phyloP scores from a whole-genome alignment of 768 basidiomycete genomes.

The Leccinellum luteum region DNA sequence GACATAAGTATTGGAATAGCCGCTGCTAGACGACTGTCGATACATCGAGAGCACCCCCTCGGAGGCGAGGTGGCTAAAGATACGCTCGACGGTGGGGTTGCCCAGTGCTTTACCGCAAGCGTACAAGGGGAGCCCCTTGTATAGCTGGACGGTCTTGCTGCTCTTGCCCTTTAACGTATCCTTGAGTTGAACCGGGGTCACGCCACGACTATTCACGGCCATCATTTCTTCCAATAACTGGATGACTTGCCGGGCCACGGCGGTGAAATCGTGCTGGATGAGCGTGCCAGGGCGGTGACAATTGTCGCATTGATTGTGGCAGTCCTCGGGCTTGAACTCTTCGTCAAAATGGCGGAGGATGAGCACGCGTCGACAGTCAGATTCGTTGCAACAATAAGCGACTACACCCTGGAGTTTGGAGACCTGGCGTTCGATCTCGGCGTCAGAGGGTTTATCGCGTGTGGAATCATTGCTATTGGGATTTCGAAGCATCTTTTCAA shows the following conservation, averaged over 20 bases:
- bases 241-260: slow-evolving; percentile 53
- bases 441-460: slow-evolving; percentile 29
- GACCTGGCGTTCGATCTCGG: slow-evolving; percentile 70
- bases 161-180: slow-evolving; percentile 68
- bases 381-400: slow-evolving; percentile 76
- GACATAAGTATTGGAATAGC: slow-evolving; percentile 53
- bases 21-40: slow-evolving; percentile 43
- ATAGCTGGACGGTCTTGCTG: slow-evolving; percentile 38
- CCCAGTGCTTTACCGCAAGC: slow-evolving; percentile 53
- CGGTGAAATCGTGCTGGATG: slow-evolving; percentile 58
- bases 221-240: slow-evolving; percentile 51
- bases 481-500: slow-evolving; percentile 61
- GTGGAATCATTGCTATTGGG: slow-evolving; percentile 39
- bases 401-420: slow-evolving; percentile 69
- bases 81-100: slow-evolving; percentile 57
- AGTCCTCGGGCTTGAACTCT: slow-evolving; percentile 63
- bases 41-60: slow-evolving; percentile 48
- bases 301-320: slow-evolving; percentile 78
- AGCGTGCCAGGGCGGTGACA: slow-evolving; percentile 55
- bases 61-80: slow-evolving; percentile 56
- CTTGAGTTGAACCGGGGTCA: slow-evolving; percentile 60
- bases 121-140: slow-evolving; percentile 47
- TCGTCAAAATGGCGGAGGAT: slow-evolving; percentile 91
- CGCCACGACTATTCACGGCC: slow-evolving; percentile 39
- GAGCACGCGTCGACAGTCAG: slow-evolving; percentile 84